Evolutionary conservation across 1,284 basidiomycete genomes (phyloP).

Genomic region (Apiotrichum laibachii): DNA sequence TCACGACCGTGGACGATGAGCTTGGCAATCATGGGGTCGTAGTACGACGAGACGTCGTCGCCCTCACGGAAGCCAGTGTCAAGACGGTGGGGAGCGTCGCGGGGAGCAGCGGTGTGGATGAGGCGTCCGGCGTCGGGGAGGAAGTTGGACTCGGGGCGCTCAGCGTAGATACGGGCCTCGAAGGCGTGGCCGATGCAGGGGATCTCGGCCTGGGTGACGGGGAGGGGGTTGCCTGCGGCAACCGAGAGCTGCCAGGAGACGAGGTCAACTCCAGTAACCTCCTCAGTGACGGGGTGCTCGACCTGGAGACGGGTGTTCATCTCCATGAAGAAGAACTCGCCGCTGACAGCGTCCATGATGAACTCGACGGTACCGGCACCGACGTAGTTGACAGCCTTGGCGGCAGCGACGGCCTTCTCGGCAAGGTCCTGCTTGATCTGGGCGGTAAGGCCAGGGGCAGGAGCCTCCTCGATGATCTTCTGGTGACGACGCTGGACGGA

Average conservation of each 20-base stretch:
- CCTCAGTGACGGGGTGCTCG: conserved; percentile 92
- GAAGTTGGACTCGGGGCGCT: conserved; percentile 87
- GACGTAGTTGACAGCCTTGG: conserved; percentile 83
- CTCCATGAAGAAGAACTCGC: conserved; percentile 88
- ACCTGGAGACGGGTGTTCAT: conserved; percentile 94
- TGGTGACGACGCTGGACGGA: conserved; percentile 91
- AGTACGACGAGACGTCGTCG: conserved; percentile 85
- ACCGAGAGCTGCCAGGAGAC: conserved; percentile 94
- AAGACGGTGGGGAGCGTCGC: conserved; percentile 67
- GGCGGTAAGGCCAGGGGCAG: conserved; percentile 77
- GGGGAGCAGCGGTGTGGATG: conserved; percentile 62
- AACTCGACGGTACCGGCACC: conserved; percentile 92
- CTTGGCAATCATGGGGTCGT: conserved; percentile 74
- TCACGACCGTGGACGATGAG: conserved; percentile 87
- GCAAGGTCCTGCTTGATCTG: conserved; percentile 76
- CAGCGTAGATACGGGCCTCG: conserved; percentile 95
- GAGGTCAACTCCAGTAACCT: conserved; percentile 87
- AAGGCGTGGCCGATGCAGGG: conserved; percentile 87
- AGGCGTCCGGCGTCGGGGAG: conserved; percentile 84
- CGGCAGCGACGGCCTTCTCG: conserved; percentile 84
- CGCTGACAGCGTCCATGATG: conserved; percentile 83
- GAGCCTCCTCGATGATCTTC: conserved; percentile 66
- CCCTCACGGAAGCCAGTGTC: conserved; percentile 86
- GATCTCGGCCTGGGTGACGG: conserved; percentile 70
- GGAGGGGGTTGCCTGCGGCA: conserved; percentile 81